phyloP scores from a whole-genome alignment of 108 stramenopile species.

The Fistulifera pelliculosa region DNA sequence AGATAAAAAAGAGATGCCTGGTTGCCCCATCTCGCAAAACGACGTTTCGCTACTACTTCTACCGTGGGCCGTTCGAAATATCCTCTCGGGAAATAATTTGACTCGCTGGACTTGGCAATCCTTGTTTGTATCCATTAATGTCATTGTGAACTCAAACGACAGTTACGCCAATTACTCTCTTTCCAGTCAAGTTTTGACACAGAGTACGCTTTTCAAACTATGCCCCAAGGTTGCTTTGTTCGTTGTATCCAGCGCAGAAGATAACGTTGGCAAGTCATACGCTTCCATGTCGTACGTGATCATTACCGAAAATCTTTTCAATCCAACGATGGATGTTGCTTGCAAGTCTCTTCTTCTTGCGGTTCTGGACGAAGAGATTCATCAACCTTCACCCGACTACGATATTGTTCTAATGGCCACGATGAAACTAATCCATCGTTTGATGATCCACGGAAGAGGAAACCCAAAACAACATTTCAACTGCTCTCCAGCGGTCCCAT shows the following conservation, averaged over 20 bases:
- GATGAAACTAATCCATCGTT: background rate
- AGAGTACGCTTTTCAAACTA: background rate
- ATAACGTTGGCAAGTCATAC: background rate
- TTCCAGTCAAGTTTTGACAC: background rate
- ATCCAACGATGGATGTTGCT: constrained; percentile 1
- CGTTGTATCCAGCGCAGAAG: background rate
- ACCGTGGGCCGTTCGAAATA: constrained; percentile 1
- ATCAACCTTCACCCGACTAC: background rate
- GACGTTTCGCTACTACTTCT: background rate
- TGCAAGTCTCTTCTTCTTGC: background rate
- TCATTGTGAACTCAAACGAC: background rate
- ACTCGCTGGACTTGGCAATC: background rate
- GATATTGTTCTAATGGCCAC: background rate
- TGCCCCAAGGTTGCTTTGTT: background rate
- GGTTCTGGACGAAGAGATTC: background rate
- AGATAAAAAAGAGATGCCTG: too few species aligned
- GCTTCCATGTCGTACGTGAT: background rate
- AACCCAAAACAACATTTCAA: constrained; percentile 5
- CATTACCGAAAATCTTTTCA: background rate
- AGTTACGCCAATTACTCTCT: background rate
- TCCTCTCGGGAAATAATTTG: background rate
- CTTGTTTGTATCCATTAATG: background rate
- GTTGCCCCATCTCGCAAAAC: too few species aligned
- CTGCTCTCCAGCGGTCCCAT: constrained; percentile 1
- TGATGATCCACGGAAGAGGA: background rate